Conservation (phyloP, 2,329 filamentous ascomycete genomes). For the Capronia coronata region DNA sequence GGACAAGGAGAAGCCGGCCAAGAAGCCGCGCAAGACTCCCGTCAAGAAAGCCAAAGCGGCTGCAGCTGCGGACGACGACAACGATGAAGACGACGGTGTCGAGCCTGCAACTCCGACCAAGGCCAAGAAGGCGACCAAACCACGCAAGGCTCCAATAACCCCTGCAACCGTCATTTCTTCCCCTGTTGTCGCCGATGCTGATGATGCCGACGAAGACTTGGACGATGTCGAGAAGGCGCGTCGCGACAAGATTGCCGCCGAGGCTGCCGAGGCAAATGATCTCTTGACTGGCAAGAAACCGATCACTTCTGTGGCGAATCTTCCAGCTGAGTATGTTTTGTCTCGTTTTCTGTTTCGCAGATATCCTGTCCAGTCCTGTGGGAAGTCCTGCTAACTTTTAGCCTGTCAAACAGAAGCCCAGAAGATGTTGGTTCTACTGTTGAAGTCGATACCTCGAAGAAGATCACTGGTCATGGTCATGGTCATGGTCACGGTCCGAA, state of each 20-base stretch:
- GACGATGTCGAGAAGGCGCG: not conserved
- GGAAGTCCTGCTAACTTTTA: too few species aligned
- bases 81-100: not conserved
- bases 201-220: not conserved
- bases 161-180: not conserved
- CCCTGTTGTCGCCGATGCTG: not conserved
- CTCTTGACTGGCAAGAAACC: not conserved
- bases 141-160: conserved; percentile 5
- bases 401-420: too few species aligned
- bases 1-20: conserved; percentile 14
- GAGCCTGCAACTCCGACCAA: conserved; percentile 4
- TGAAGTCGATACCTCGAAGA: too few species aligned
- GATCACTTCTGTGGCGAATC: not conserved
- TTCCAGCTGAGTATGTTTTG: too few species aligned
- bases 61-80: not conserved
- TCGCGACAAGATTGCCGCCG: not conserved
- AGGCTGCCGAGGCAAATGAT: not conserved
- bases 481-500: too few species aligned
- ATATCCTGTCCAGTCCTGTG: too few species aligned
- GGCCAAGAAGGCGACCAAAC: not conserved
- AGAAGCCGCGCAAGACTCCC: conserved; percentile 19
- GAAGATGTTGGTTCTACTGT: too few species aligned
- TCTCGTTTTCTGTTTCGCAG: too few species aligned
- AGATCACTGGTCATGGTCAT: too few species aligned
- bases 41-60: conserved; percentile 28